These are phyloP conservation scores for Pyrenopolyporus hunteri DNA, from an alignment of 495 filamentous ascomycete genomes.

Conservation along the genomic window DNA sequence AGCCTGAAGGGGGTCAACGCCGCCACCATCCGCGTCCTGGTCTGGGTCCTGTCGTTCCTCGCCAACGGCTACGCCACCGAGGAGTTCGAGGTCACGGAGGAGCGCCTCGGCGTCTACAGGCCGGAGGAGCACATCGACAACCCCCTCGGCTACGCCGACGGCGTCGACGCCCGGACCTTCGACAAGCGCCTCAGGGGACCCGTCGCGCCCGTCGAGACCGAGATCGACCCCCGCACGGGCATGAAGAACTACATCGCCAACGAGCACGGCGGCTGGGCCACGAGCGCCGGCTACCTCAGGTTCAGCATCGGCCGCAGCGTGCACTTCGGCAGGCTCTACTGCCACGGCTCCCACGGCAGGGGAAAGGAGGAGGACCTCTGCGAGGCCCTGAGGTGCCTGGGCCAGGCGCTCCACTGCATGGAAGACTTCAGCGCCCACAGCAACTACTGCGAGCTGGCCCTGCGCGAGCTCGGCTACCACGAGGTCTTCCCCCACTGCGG, in stretches of 20 bases:
- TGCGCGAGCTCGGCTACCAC: constrained; percentile 82
- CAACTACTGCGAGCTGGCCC: constrained; percentile 87
- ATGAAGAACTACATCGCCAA: constrained; percentile 99
- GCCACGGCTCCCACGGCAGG: constrained; percentile 64
- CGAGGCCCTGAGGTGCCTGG: constrained; percentile 84
- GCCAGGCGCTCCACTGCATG: constrained; percentile 89
- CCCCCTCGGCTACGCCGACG: constrained; percentile 89
- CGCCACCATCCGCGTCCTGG: constrained; percentile 86
- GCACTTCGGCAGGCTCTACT: constrained; percentile 88
- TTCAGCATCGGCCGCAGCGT: constrained; percentile 84
- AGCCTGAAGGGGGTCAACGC: constrained; percentile 88
- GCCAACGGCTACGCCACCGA: constrained; percentile 95
- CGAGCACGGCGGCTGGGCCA: constrained; percentile 82
- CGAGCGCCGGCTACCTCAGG: constrained; percentile 87
- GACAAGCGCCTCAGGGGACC: constrained; percentile 84
- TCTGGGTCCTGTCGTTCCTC: constrained; percentile 91
- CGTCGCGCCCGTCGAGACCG: constrained; percentile 74
- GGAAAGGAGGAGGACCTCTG: constrained; percentile 86
- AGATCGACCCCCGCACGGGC: constrained; percentile 81
- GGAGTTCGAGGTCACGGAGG: constrained; percentile 95
- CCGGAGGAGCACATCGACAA: constrained; percentile 97
- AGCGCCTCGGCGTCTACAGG: constrained; percentile 88
- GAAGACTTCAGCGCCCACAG: constrained; percentile 97
- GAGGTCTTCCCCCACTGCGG: constrained; percentile 89
- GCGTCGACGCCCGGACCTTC: constrained; percentile 80